A percentile compares a stretch with the other conserved stretches of the same genome.
These are phyloP conservation scores for Botryosphaeria dothidea DNA, from an alignment of 2,329 filamentous ascomycete species.

Conservation along the genomic window DNA sequence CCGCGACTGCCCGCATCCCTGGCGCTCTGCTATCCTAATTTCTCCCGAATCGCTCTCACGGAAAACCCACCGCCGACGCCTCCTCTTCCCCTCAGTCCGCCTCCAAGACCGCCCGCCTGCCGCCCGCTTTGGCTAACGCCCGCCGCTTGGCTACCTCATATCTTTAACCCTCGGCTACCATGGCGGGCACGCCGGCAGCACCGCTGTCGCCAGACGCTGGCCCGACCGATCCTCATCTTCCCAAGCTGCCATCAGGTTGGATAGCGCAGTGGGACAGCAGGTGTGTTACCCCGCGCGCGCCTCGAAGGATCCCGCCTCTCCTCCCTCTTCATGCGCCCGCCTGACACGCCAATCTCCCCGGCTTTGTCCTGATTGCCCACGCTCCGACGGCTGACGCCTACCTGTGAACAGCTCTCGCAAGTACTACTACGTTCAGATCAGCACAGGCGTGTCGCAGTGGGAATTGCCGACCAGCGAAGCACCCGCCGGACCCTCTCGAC, in stretches of 20 bases:
- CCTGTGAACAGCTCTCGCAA: conserved; percentile 39
- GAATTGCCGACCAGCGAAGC: conserved; percentile 60
- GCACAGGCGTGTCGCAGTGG: conserved; percentile 72
- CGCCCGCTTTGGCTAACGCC: not conserved
- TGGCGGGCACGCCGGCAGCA: conserved; percentile 11
- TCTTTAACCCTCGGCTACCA: conserved; percentile 6
- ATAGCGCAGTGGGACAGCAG: conserved; percentile 43
- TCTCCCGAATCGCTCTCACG: not conserved
- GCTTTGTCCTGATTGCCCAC: conserved; percentile 30
- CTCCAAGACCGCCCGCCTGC: conserved; percentile 1
- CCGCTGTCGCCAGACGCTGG: conserved; percentile 38
- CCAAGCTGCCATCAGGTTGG: conserved; percentile 40
- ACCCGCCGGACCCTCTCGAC: conserved; percentile 11
- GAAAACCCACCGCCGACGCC: not conserved
- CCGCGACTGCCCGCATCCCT: conserved; percentile 2
- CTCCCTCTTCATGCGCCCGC: not conserved
- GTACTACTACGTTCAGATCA: conserved; percentile 64
- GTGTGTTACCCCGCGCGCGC: conserved; percentile 27
- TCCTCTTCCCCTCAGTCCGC: not conserved
- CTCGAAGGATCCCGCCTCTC: conserved; percentile 1
- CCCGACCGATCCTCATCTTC: conserved; percentile 39
- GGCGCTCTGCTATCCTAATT: not conserved
- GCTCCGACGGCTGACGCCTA: not conserved
- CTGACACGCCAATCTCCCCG: conserved; percentile 23
- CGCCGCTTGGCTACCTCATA: not conserved